Conservation (phyloP, 768 basidiomycete genomes). For the Mycena indigotica region DNA sequence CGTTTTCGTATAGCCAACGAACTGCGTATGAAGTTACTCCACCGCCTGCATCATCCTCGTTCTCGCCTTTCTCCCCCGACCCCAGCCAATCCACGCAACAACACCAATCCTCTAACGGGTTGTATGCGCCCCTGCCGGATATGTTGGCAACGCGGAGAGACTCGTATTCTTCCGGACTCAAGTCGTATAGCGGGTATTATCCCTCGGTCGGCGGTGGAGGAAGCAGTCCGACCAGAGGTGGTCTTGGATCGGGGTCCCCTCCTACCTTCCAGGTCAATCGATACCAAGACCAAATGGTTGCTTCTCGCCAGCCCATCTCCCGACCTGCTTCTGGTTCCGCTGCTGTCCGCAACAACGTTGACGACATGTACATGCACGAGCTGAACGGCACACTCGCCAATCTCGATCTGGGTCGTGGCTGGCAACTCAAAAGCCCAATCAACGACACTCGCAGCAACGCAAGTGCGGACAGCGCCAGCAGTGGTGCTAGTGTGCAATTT, state of each 20-base stretch:
- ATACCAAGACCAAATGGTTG: slow-evolving; percentile 45
- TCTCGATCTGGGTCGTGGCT: slow-evolving; percentile 56
- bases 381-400: slow-evolving; percentile 78
- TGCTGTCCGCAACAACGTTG: slow-evolving; percentile 27
- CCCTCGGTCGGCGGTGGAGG: slow-evolving; percentile 22
- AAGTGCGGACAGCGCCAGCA: slow-evolving; percentile 11
- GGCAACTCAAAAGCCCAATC: slow-evolving; percentile 1
- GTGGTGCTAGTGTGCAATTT: slow-evolving; percentile 20
- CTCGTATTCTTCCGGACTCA: slow-evolving; percentile 32
- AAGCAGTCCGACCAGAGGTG: slow-evolving; percentile 47
- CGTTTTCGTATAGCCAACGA: slow-evolving; percentile 18
- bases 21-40: slow-evolving; percentile 13
- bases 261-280: slow-evolving; percentile 44
- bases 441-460: no score
- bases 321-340: slow-evolving; percentile 54
- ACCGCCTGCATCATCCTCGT: slow-evolving; percentile 20
- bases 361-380: slow-evolving; percentile 62
- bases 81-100: slow-evolving; percentile 50
- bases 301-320: slow-evolving; percentile 43
- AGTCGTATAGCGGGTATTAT: no score
- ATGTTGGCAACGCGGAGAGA: slow-evolving; percentile 36
- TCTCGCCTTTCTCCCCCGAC: slow-evolving; percentile 83
- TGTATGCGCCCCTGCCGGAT: slow-evolving; percentile 14
- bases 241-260: slow-evolving; percentile 47
- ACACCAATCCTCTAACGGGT: slow-evolving; percentile 1